Evolutionary conservation across 176 grass and related monocot species (phyloP).

Genomic region (Aechmea fasciata): DNA sequence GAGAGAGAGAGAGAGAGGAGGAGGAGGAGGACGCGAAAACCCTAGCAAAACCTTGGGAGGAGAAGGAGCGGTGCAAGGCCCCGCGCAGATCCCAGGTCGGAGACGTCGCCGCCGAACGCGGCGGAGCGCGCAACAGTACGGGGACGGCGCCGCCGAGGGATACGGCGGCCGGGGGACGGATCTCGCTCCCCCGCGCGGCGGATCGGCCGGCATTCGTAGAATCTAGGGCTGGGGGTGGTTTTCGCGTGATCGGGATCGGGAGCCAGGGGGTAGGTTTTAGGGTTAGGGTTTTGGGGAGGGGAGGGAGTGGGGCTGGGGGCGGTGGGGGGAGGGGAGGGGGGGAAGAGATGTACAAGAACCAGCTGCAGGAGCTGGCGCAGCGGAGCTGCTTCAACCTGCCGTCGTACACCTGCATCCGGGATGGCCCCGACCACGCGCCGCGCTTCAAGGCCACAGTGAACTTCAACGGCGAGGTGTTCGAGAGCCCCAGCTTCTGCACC

Average conservation of each 20-base stretch:
- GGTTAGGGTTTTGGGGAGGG: neutral
- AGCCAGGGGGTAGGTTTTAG: conserved; percentile 1
- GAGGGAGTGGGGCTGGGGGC: neutral
- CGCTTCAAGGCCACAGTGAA: conserved; percentile 90
- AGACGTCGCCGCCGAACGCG: neutral
- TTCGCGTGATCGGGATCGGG: neutral
- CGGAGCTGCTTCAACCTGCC: conserved; percentile 99
- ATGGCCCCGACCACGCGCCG: conserved; percentile 94
- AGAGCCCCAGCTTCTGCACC: conserved; percentile 88
- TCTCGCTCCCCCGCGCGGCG: neutral
- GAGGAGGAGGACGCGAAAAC: conserved; percentile 3
- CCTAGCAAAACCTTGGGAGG: conserved; percentile 12
- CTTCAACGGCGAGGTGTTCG: conserved; percentile 87
- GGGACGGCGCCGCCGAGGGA: conserved; percentile 19
- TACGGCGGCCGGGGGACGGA: neutral
- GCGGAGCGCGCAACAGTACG: conserved; percentile 9
- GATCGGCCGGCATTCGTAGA: conserved; percentile 19
- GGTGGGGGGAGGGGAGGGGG: neutral
- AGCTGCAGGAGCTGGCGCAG: conserved; percentile 98
- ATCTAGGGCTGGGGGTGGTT: conserved; percentile 1
- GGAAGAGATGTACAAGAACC: conserved; percentile 88
- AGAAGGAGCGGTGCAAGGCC: neutral
- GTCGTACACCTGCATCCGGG: conserved; percentile 89
- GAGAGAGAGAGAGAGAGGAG: conserved; percentile 1
- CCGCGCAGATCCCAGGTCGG: neutral